A percentile compares a stretch with the other conserved stretches of the same genome.
Conservation (phyloP, 2,329 filamentous ascomycete genomes). For the Sporothrix phasma region DNA sequence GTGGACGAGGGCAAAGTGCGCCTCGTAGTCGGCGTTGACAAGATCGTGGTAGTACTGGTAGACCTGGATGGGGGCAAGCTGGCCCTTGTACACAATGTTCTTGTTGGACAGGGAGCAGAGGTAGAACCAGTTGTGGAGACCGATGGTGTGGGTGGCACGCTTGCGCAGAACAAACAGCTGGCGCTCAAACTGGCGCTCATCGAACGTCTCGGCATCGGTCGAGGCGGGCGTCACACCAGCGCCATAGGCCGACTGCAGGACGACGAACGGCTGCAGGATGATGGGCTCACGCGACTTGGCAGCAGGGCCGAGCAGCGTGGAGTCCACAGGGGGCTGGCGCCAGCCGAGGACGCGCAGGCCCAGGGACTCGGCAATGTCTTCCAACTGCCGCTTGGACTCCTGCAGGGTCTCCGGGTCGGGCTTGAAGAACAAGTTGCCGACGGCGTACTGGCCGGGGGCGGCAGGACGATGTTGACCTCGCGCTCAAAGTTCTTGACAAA, state of each 20-base stretch:
- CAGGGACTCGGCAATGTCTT: constrained; percentile 81
- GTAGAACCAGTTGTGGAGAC: constrained; percentile 98
- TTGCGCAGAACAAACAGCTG: constrained; percentile 93
- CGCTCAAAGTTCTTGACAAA: constrained; percentile 97
- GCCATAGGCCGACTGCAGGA: constrained; percentile 77
- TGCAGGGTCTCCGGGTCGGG: constrained; percentile 82
- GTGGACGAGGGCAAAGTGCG: constrained; percentile 92
- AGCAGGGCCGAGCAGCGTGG: constrained; percentile 82
- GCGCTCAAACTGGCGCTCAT: constrained; percentile 78
- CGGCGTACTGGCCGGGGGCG: constrained; percentile 89
- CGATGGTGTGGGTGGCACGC: constrained; percentile 87
- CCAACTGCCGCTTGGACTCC: constrained; percentile 85
- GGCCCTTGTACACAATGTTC: constrained; percentile 98
- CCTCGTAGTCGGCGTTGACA: constrained; percentile 94
- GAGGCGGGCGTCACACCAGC: constrained; percentile 66
- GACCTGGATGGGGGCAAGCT: constrained; percentile 86
- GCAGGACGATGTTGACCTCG: constrained; percentile 79
- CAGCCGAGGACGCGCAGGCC: constrained; percentile 88
- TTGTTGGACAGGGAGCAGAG: constrained; percentile 93
- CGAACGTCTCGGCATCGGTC: constrained; percentile 70
- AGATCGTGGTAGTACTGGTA: constrained; percentile 98
- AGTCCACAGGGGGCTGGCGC: constrained; percentile 92
- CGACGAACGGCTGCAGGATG: constrained; percentile 92
- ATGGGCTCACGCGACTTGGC: constrained; percentile 89
- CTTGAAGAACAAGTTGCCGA: constrained; percentile 98